Evolutionary conservation across 352 stramenopile species (phyloP).

Genomic region (Pythium sp.): DNA sequence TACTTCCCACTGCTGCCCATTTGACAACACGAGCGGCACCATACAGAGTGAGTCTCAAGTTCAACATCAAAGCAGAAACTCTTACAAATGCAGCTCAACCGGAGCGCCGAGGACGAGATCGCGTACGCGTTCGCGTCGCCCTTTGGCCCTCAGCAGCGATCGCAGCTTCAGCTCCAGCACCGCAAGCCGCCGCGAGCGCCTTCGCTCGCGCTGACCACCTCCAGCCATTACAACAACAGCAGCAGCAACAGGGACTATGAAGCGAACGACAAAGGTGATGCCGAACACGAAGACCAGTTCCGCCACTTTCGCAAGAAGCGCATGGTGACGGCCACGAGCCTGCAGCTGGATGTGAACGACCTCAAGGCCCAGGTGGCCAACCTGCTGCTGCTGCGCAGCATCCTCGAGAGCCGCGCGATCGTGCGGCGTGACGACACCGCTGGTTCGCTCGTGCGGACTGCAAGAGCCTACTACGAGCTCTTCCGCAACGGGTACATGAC

Average conservation of each 20-base stretch:
- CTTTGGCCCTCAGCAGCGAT: not conserved
- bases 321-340: slow-evolving; percentile 5
- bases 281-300: not conserved
- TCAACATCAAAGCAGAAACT: not conserved
- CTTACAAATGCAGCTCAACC: not conserved
- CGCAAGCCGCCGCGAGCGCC: not conserved
- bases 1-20: not conserved
- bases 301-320: slow-evolving; percentile 10
- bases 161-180: not conserved
- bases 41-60: not conserved
- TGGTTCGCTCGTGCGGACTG: slow-evolving; percentile 6
- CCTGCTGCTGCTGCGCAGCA: slow-evolving; percentile 12
- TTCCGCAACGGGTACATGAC: slow-evolving; percentile 15
- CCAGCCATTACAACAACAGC: not conserved
- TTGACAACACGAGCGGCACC: not conserved
- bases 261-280: not conserved
- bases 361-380: slow-evolving; percentile 24
- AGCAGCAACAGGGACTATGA: not conserved
- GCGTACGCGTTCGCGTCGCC: slow-evolving; percentile 8
- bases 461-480: slow-evolving; percentile 6
- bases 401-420: slow-evolving; percentile 14
- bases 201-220: not conserved
- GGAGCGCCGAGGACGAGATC: slow-evolving; percentile 3
- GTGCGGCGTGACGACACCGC: not conserved
- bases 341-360: slow-evolving; percentile 22